phyloP scores from a whole-genome alignment of 2,329 filamentous ascomycete genomes.

The Coniochaeta sp. region DNA sequence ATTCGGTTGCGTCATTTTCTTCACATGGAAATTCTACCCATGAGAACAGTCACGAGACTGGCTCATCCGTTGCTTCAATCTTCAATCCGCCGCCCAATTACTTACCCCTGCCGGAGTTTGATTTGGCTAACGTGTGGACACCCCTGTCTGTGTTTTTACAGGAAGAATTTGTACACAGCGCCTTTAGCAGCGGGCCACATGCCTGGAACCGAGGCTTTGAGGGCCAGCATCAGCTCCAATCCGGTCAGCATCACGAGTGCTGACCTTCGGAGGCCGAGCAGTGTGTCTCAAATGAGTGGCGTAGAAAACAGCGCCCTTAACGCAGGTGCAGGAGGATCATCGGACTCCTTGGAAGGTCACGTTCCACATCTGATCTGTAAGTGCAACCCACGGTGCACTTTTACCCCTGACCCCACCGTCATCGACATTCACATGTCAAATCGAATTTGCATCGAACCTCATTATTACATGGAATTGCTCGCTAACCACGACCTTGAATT shows the following conservation, averaged over 20 bases:
- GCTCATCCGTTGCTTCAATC: not conserved
- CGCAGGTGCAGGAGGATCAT: not conserved
- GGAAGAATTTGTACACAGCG: constrained; percentile 35
- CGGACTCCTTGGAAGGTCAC: constrained; percentile 26
- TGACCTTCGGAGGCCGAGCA: constrained; percentile 30
- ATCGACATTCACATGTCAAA: constrained; percentile 12
- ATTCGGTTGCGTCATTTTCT: not conserved
- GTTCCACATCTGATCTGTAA: constrained; percentile 42
- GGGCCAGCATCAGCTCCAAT: constrained; percentile 26
- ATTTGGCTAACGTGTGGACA: constrained; percentile 1
- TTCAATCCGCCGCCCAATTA: not conserved
- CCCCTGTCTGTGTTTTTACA: constrained; percentile 20
- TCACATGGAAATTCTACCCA: not conserved
- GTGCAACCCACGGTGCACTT: constrained; percentile 15
- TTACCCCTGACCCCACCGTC: not conserved
- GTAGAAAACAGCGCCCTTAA: constrained; percentile 3
- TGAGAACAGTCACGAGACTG: not conserved
- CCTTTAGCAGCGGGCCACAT: constrained; percentile 25
- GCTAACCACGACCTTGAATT: constrained; percentile 10
- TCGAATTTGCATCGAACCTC: not conserved
- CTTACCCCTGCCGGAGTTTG: not conserved
- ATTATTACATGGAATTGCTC: constrained; percentile 3
- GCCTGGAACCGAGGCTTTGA: constrained; percentile 36
- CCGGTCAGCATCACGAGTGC: constrained; percentile 29
- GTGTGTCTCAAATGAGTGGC: constrained; percentile 17